phyloP scores from a whole-genome alignment of 352 stramenopile genomes.

The Globisporangium okanoganense region DNA sequence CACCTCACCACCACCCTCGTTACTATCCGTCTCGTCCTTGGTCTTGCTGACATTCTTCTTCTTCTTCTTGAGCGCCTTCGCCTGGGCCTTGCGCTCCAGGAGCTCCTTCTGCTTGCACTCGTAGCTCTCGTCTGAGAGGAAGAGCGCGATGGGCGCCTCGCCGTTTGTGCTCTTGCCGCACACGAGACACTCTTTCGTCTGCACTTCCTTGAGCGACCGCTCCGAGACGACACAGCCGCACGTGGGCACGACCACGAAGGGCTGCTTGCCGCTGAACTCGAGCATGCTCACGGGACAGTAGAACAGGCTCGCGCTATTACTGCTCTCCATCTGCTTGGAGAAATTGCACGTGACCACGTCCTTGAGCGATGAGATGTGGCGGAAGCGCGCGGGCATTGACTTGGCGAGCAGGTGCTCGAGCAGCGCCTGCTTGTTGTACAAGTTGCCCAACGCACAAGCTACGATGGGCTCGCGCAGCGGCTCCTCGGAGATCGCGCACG shows the following conservation, averaged over 20 bases:
- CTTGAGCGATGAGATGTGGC: slow-evolving; percentile 83
- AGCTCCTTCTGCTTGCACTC: slow-evolving; percentile 37
- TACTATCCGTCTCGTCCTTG: neutral
- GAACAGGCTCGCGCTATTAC: slow-evolving; percentile 8
- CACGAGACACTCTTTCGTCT: slow-evolving; percentile 61
- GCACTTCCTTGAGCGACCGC: slow-evolving; percentile 82
- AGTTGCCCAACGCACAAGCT: slow-evolving; percentile 84
- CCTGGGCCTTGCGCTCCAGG: slow-evolving; percentile 40
- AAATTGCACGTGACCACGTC: slow-evolving; percentile 82
- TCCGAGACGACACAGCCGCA: slow-evolving; percentile 90
- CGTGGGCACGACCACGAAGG: slow-evolving; percentile 75
- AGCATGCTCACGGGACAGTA: slow-evolving; percentile 84
- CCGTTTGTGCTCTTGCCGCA: slow-evolving; percentile 54
- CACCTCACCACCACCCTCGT: slow-evolving; percentile 2
- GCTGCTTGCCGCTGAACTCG: slow-evolving; percentile 86
- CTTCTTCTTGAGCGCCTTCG: slow-evolving; percentile 51
- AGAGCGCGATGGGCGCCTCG: slow-evolving; percentile 53
- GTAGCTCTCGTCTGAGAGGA: slow-evolving; percentile 59
- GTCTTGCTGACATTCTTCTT: slow-evolving; percentile 25
- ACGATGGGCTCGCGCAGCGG: slow-evolving; percentile 82
- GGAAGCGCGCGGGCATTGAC: slow-evolving; percentile 65
- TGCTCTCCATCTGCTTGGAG: slow-evolving; percentile 8
- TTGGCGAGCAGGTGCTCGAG: slow-evolving; percentile 80
- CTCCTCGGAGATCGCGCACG: slow-evolving; percentile 84
- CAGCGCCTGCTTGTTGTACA: slow-evolving; percentile 92